Evolutionary conservation across 306 rosid genomes (phyloP), one percentile per base, ranked within the genome.

Genomic region (Comarum palustre): DNA sequence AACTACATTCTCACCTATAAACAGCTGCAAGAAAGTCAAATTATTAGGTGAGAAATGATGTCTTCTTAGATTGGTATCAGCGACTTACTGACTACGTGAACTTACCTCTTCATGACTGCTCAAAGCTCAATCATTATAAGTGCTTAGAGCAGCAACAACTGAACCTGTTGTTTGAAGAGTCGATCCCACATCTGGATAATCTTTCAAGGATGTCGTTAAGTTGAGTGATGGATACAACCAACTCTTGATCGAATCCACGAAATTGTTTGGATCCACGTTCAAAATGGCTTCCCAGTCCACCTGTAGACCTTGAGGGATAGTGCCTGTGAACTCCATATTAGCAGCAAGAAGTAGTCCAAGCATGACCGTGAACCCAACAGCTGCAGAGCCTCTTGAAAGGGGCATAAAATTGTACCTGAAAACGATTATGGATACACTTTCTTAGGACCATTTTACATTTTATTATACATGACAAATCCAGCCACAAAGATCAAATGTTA

Each of bases 391-490:
- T 81, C 97, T 91, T 34, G 97, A 89, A 55, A 94, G 91, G 19
- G 99, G 99, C 99, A 91, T 94, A 67, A 94, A 94, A 77, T 94
- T 89, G 87, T 91, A 91, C 99, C 99, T 94, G 86, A 80, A 80
- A 68, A 51, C 57, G 46, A 65, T 39, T 47, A 22, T 73, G 38
- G 36, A 39, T 52, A 42, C 15, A 41, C 19, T 3, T 68, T 63
- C 70, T 75, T 65, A 52, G 41, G 75, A 79, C 47, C 54, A 75
- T 64, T 55, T 38, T 22, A 13, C 2, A 25, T 65, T 2, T 68
- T 34, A 61, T 67, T 75, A 60, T 71, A 65, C 41, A 71, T 48
- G 73, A 34, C 68, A 50, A 31, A 73, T 68, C 69, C 48, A 73
- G 51, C 67, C 61, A 52, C 32, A 47, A 65, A 73, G 38, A 50